Evolutionary conservation across 2,329 filamentous ascomycete species (phyloP), one percentile per base, ranked within the genome.

Genomic region (Trichophyton mentagrophytes): DNA sequence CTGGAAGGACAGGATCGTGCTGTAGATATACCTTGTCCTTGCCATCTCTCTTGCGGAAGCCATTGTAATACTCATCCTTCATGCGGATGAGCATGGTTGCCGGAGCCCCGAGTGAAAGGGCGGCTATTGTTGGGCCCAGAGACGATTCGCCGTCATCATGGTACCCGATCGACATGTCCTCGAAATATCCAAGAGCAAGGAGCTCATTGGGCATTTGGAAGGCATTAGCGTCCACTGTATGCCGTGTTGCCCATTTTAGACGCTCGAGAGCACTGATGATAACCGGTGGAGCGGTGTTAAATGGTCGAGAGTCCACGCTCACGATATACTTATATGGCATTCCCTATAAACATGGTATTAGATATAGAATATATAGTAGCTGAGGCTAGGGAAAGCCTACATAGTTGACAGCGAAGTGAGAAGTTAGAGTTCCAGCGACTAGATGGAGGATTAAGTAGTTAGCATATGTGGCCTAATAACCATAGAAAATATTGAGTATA

Each of bases 321-420:
- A 80, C 80, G 36, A 83, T 74, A 67, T 81, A 84, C 62, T 84
- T 83, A 67, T 84, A 84, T 0, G 80, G 80, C 76, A 82, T 80
- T 2, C 82, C 82, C 72, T 79, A 70, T 49, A 15, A 9, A 42
- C 42, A 13, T 40, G 20, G 33, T 13, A 11, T 57, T 22, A 30
- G 57, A 9, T 5, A 13, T 17, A 62, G 55, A 11, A 53, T 9
- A 40, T 38, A 53, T 8, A 13, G 60, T 15, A 40, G 30, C 51
- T 3, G 58, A 13, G 8, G 33, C 27, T 44, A 6, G 60, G 11
- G 17, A 27, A 58, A 20, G 63, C 73, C 65, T 64, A 77, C 76
- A 63, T 76, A 79, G 66, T 82, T 81, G 13, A 76, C 74, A 0
- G 71, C 68, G 63, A 80, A 81, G 46, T 81, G 78, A 0, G 73